Evolutionary conservation across 108 stramenopile species (phyloP).

Genomic region (Discostella pseudostelligera): DNA sequence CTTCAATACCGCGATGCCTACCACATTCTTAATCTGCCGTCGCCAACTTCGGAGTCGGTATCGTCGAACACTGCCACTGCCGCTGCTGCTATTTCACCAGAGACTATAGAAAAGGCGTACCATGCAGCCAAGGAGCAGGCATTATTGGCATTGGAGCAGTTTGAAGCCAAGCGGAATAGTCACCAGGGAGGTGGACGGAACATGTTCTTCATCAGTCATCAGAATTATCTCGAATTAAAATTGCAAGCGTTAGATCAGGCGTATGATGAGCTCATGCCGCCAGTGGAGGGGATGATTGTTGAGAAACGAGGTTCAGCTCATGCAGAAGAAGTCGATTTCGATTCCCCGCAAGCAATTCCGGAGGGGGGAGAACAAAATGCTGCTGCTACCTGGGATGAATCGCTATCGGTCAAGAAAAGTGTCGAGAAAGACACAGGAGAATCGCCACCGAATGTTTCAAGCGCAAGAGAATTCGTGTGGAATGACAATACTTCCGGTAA

Average conservation of each 20-base stretch:
- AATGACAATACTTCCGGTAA: not conserved
- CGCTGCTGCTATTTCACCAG: no score
- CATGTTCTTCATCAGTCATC: constrained; percentile 31
- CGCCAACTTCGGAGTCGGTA: not conserved
- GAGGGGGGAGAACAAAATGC: not conserved
- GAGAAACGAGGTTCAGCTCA: not conserved
- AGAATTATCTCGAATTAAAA: constrained; percentile 44
- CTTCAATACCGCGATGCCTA: constrained; percentile 33
- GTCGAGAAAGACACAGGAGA: not conserved
- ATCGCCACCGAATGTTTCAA: not conserved
- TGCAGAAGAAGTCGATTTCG: not conserved
- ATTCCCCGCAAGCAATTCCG: not conserved
- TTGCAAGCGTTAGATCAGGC: constrained; percentile 46
- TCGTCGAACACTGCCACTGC: constrained; percentile 1
- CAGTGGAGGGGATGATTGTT: not conserved
- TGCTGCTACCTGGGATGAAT: not conserved
- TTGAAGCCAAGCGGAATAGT: constrained; percentile 14
- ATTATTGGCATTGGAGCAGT: constrained; percentile 14
- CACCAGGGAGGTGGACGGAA: constrained; percentile 5
- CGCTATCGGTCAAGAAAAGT: not conserved
- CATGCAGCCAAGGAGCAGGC: constrained; percentile 13
- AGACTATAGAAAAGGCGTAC: constrained; percentile 22
- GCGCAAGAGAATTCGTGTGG: constrained; percentile 5
- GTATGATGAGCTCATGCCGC: constrained; percentile 21
- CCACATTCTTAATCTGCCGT: constrained; percentile 27